Evolutionary conservation across 768 basidiomycete species (phyloP), one percentile per base, ranked within the genome.

Genomic region (Pisolithus marmoratus): DNA sequence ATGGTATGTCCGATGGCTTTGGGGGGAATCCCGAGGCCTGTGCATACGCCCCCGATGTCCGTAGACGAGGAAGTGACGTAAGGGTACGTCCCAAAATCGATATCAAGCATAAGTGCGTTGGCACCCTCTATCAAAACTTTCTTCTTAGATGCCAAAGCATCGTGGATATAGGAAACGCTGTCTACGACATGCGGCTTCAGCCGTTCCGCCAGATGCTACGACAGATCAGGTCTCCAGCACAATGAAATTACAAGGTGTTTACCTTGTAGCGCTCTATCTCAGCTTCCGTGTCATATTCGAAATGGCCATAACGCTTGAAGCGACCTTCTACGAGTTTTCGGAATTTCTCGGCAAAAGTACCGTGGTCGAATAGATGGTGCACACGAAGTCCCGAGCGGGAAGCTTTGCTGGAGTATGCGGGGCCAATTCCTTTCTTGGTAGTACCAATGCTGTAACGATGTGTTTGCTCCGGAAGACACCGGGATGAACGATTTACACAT

Each of bases 81-180:
- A 2, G 96, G 96, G 69, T 99, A 99, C 5, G 96, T 99, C 24
- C 96, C 96, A 63, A 89, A 94, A 70, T 99, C 96, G 58, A 99
- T 75, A 65, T 99, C 96, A 52, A 99, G 85, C 96, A 99, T 96
- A 54, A 98, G 75, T 2, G 96, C 96, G 65, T 99, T 98, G 49
- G 96, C 96, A 24, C 96, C 96, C 67, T 99, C 96, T 52, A 98
- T 90, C 29, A 99, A 83, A 42, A 98, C 74, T 38, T 73, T 80
- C 72, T 95, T 97, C 47, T 83, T 81, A 12, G 80, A 68, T 3
- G 79, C 72, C 51, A 98, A 72, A 7, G 94, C 88, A 48, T 81
- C 68, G 70, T 98, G 93, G 46, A 98, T 73, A 71, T 86, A 97
- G 1, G 79, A 74, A 6, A 94, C 80, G 53, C 90, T 89, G 73